Conservation (phyloP, 2,329 filamentous ascomycete genomes). For the Alternaria infectoria region DNA sequence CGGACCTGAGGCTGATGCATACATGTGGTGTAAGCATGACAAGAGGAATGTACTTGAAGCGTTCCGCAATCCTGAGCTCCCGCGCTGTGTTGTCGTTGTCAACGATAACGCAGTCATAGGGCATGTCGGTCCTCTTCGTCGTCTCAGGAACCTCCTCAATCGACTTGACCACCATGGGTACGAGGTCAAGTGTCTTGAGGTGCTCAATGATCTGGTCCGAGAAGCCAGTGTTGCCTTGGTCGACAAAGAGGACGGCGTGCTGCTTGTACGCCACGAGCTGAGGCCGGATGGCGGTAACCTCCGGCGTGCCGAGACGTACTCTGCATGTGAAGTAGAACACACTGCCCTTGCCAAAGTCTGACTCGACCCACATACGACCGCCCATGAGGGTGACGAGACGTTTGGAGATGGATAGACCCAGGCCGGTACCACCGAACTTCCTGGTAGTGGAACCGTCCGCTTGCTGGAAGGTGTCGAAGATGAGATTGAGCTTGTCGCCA, state of each 20-base stretch:
- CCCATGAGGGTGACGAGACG: constrained; percentile 95
- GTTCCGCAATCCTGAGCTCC: constrained; percentile 81
- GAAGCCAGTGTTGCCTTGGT: constrained; percentile 82
- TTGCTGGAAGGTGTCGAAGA: constrained; percentile 99
- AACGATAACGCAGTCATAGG: constrained; percentile 94
- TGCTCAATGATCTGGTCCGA: constrained; percentile 78
- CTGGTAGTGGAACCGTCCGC: constrained; percentile 95
- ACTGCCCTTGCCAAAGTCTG: constrained; percentile 87
- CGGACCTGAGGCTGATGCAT: constrained; percentile 90
- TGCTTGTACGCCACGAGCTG: constrained; percentile 89
- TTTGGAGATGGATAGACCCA: constrained; percentile 94
- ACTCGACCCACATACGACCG: constrained; percentile 94
- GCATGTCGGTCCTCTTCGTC: constrained; percentile 57
- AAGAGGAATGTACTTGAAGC: constrained; percentile 97
- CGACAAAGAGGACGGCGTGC: constrained; percentile 92
- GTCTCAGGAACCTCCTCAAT: constrained; percentile 68
- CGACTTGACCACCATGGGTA: constrained; percentile 84
- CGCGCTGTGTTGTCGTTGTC: constrained; percentile 93
- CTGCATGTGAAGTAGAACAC: constrained; percentile 96
- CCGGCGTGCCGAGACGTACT: constrained; percentile 81
- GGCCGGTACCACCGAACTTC: constrained; percentile 92
- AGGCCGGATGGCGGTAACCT: constrained; percentile 78
- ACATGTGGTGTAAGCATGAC: constrained; percentile 89
- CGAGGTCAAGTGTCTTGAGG: constrained; percentile 78
- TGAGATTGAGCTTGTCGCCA: constrained; percentile 91